phyloP scores from a whole-genome alignment of 2,329 filamentous ascomycete species.

The Venturia pyrina region DNA sequence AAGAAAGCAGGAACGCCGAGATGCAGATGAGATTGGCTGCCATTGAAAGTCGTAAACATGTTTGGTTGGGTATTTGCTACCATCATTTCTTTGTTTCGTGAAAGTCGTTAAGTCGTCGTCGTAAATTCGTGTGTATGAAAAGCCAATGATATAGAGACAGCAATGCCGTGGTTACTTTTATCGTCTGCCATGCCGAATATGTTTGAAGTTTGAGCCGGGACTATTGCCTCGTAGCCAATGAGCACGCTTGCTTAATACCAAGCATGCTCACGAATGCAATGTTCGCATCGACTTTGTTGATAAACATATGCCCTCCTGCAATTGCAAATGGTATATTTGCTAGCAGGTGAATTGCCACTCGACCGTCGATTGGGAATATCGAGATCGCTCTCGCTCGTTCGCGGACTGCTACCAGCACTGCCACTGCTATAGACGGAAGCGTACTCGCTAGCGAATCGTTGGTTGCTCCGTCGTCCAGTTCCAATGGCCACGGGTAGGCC shows the following conservation, averaged over 20 bases:
- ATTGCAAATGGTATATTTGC: slow-evolving; percentile 17
- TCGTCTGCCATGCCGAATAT: background rate
- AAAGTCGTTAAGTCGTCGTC: background rate
- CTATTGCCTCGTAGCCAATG: background rate
- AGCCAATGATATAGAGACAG: background rate
- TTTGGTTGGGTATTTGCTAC: slow-evolving; percentile 2
- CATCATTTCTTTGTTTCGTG: background rate
- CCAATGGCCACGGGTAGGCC: slow-evolving; percentile 56
- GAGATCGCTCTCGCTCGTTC: slow-evolving; percentile 35
- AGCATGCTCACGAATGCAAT: slow-evolving; percentile 9
- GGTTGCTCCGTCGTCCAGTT: slow-evolving; percentile 43
- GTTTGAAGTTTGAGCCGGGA: background rate
- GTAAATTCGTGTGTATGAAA: background rate
- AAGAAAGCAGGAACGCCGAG: background rate
- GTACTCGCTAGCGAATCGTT: slow-evolving; percentile 33
- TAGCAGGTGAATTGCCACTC: slow-evolving; percentile 10
- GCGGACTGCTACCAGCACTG: slow-evolving; percentile 47
- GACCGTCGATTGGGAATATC: slow-evolving; percentile 18
- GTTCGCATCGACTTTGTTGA: slow-evolving; percentile 8
- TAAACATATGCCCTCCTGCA: slow-evolving; percentile 16
- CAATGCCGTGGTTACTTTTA: background rate
- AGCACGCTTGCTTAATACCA: slow-evolving; percentile 8
- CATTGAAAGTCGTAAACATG: background rate
- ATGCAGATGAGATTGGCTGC: background rate
- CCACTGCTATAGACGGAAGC: slow-evolving; percentile 33